Evolutionary conservation across 257 asterid species (phyloP).

Genomic region (Osmanthus fragrans): DNA sequence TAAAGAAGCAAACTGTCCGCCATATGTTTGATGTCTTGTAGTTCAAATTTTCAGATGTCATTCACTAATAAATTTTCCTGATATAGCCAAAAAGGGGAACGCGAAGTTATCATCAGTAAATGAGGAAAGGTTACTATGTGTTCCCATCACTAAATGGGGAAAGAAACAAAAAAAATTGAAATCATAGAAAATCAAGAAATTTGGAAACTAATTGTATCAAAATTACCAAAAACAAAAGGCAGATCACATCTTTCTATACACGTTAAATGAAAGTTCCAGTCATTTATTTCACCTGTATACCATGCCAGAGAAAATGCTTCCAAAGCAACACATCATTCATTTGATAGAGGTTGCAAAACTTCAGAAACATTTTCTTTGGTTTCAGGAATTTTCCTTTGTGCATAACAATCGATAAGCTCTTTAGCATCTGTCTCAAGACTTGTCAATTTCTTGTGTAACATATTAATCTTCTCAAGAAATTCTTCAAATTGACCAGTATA

Average conservation of each 20-base stretch:
- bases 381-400: slow-evolving; percentile 25
- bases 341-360: slow-evolving; percentile 22
- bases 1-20: background rate
- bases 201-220: background rate
- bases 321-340: slow-evolving; percentile 25
- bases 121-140: too few species aligned
- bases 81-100: background rate
- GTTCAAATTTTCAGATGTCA: background rate
- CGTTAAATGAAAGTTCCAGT: background rate
- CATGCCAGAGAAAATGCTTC: slow-evolving; percentile 4
- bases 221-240: background rate
- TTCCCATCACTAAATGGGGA: background rate
- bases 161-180: background rate
- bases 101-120: background rate
- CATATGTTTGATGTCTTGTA: background rate
- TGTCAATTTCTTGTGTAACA: slow-evolving; percentile 44
- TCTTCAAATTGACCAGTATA: slow-evolving; percentile 30
- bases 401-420: slow-evolving; percentile 31
- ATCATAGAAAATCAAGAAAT: background rate
- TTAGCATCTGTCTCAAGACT: slow-evolving; percentile 42
- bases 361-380: slow-evolving; percentile 27
- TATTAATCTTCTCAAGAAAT: slow-evolving; percentile 38
- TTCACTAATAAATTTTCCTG: background rate
- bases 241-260: background rate
- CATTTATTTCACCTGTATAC: slow-evolving; percentile 19